phyloP scores from a whole-genome alignment of 306 rosid species.

The Vigna nakashimae region DNA sequence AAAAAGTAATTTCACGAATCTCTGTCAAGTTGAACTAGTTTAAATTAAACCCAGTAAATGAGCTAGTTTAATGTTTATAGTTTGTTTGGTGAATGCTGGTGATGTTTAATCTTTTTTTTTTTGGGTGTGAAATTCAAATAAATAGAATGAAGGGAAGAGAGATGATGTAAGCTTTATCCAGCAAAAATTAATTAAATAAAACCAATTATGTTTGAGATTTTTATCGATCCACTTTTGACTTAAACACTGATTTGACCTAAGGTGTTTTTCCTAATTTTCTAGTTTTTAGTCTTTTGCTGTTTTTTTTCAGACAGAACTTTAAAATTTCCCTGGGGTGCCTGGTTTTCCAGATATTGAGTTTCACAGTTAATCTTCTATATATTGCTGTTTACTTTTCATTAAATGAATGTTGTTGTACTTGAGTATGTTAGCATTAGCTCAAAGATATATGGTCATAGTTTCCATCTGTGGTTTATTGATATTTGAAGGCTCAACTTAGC shows the following conservation, averaged over 20 bases:
- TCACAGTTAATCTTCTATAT: background rate
- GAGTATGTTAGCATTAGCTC: background rate
- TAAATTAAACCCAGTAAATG: slow-evolving; percentile 6
- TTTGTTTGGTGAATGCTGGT: background rate
- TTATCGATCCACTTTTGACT: background rate
- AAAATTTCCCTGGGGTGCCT: background rate
- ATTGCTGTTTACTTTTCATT: slow-evolving; percentile 18
- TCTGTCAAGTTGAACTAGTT: slow-evolving; percentile 27
- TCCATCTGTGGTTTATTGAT: background rate
- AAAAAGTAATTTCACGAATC: slow-evolving; percentile 25
- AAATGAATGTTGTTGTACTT: slow-evolving; percentile 12
- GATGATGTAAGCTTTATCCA: too few species aligned
- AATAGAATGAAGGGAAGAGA: too few species aligned
- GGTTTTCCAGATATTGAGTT: slow-evolving; percentile 15
- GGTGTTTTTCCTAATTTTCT: background rate
- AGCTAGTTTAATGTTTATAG: slow-evolving; percentile 2
- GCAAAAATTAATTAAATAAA: too few species aligned
- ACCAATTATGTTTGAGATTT: too few species aligned
- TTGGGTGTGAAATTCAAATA: too few species aligned
- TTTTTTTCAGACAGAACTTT: background rate
- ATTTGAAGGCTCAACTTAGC: slow-evolving; percentile 19
- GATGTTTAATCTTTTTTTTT: too few species aligned
- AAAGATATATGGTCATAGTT: slow-evolving; percentile 10
- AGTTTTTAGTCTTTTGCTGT: background rate
- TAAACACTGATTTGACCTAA: background rate